Conservation (phyloP, 768 basidiomycete genomes). For the Pilatotrama ljubarskyi region DNA sequence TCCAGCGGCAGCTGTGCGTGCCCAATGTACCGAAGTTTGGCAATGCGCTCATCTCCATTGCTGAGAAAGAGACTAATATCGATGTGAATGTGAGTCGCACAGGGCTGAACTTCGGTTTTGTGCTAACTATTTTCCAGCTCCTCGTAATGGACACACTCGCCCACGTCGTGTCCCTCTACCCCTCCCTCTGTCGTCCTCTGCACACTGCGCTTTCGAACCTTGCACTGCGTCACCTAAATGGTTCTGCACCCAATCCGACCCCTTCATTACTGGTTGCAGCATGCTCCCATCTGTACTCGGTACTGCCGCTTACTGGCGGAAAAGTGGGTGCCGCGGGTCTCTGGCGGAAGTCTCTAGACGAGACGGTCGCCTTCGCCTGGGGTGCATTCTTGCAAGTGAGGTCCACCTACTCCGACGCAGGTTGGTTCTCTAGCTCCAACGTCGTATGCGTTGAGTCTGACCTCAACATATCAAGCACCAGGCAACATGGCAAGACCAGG, state of each 20-base stretch:
- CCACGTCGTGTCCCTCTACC: constrained; percentile 62
- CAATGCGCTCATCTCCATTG: constrained; percentile 52
- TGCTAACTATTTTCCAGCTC: constrained; percentile 24
- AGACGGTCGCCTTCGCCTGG: constrained; percentile 67
- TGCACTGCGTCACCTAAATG: constrained; percentile 56
- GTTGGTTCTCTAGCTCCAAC: constrained; percentile 30
- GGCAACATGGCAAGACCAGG: constrained; percentile 21
- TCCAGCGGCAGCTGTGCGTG: constrained; percentile 73
- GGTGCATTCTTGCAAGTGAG: constrained; percentile 57
- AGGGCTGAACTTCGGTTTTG: background rate
- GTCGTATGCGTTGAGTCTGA: background rate
- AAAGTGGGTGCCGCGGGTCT: constrained; percentile 71
- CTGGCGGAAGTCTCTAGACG: constrained; percentile 78
- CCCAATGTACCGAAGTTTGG: constrained; percentile 77
- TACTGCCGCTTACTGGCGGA: constrained; percentile 71
- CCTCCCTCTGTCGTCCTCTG: constrained; percentile 61
- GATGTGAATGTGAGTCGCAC: constrained; percentile 53
- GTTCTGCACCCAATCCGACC: constrained; percentile 47
- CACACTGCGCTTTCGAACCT: constrained; percentile 53
- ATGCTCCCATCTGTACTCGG: constrained; percentile 58
- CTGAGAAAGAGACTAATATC: constrained; percentile 49
- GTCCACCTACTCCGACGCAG: constrained; percentile 54
- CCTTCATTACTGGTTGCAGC: constrained; percentile 42
- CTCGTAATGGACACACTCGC: constrained; percentile 49
- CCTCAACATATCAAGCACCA: constrained; percentile 7